phyloP scores from a whole-genome alignment of 768 basidiomycete genomes.

The Ramaria rubella region DNA sequence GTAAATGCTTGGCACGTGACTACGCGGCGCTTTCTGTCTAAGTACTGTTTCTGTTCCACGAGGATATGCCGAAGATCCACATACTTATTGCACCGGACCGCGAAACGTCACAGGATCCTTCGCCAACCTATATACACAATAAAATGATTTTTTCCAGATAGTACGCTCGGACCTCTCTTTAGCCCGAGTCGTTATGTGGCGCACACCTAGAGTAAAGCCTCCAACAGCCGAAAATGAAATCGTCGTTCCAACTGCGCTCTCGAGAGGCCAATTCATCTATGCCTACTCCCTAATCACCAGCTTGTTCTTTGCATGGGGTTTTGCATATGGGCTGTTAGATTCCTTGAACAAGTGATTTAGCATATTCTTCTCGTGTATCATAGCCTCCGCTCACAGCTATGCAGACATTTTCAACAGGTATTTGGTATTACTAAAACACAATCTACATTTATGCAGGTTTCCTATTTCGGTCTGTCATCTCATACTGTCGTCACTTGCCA shows the following conservation, averaged over 20 bases:
- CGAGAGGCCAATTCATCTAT: slow-evolving; percentile 42
- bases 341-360: slow-evolving; percentile 14
- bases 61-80: no score
- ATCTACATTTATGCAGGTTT: slow-evolving; percentile 68
- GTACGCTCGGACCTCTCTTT: background rate
- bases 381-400: background rate
- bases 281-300: slow-evolving; percentile 67
- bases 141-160: background rate
- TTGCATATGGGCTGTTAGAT: slow-evolving; percentile 48
- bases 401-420: slow-evolving; percentile 63
- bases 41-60: no score
- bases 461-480: slow-evolving; percentile 48
- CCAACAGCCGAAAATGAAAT: slow-evolving; percentile 1
- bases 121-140: no score
- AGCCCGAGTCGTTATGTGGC: background rate
- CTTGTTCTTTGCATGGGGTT: slow-evolving; percentile 73
- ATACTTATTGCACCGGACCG: no score
- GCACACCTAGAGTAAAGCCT: background rate
- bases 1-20: no score
- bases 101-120: no score
- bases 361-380: background rate
- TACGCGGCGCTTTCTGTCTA: no score
- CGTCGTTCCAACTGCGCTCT: slow-evolving; percentile 29
- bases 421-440: slow-evolving; percentile 63
- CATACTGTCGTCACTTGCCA: background rate